phyloP scores from a whole-genome alignment of 495 filamentous ascomycete genomes.

The Penicillium cinerascens region DNA sequence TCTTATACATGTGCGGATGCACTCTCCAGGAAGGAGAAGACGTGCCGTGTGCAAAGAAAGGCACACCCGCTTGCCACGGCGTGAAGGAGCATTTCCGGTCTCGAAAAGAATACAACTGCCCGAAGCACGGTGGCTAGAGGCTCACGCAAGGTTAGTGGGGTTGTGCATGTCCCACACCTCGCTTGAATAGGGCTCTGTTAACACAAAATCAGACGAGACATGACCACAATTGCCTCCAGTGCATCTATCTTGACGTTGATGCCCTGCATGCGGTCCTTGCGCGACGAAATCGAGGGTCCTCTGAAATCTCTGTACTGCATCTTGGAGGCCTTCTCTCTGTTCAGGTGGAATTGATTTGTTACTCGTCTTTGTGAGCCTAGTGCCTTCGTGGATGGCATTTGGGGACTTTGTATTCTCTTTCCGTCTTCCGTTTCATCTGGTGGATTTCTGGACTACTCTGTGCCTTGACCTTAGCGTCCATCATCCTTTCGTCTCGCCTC shows the following conservation, averaged over 20 bases:
- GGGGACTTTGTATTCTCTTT: neutral
- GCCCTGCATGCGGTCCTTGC: neutral
- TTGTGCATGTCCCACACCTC: neutral
- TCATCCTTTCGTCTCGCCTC: neutral
- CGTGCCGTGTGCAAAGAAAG: slow-evolving; percentile 37
- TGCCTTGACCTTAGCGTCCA: neutral
- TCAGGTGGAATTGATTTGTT: neutral
- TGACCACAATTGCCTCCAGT: neutral
- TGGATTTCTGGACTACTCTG: neutral
- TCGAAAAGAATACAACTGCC: slow-evolving; percentile 38
- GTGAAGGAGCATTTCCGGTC: slow-evolving; percentile 37
- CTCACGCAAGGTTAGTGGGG: slow-evolving; percentile 4
- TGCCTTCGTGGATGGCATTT: neutral
- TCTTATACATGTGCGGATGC: slow-evolving; percentile 44
- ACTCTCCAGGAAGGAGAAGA: slow-evolving; percentile 33
- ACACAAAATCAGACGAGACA: neutral
- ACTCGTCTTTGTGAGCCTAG: neutral
- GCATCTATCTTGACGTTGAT: neutral
- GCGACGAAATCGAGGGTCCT: neutral
- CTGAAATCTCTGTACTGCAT: neutral
- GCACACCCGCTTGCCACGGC: slow-evolving; percentile 29
- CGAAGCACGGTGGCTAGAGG: slow-evolving; percentile 33
- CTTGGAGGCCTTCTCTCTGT: neutral
- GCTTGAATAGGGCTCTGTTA: neutral
- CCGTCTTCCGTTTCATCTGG: neutral